phyloP scores from a whole-genome alignment of 2,329 filamentous ascomycete species.

The Sporothrix euskadiensis region DNA sequence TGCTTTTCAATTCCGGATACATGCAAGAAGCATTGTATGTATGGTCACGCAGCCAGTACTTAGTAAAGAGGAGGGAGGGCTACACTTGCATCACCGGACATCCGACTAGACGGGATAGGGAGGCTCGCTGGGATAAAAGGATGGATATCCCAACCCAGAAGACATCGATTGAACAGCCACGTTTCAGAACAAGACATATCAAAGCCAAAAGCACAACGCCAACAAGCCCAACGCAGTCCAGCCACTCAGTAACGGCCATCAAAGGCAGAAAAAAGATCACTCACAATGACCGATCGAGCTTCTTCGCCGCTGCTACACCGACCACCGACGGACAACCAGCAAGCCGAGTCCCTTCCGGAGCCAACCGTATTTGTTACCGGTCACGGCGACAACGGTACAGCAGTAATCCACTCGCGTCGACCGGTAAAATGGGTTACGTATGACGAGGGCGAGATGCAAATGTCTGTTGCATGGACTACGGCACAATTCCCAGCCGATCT shows the following conservation, averaged over 20 bases:
- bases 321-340: conserved; percentile 1
- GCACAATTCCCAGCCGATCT: conserved; percentile 31
- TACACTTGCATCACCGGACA: neutral
- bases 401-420: conserved; percentile 31
- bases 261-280: neutral
- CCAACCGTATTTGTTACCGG: conserved; percentile 32
- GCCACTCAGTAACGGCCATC: neutral
- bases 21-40: neutral
- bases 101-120: neutral
- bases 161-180: neutral
- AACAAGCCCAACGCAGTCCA: neutral
- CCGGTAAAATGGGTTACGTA: conserved; percentile 28
- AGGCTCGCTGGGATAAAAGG: neutral
- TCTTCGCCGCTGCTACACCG: neutral
- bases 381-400: conserved; percentile 30
- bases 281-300: neutral
- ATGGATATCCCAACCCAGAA: neutral
- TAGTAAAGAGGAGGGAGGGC: neutral
- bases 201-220: neutral
- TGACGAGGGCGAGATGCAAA: conserved; percentile 28
- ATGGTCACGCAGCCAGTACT: neutral
- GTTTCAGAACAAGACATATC: neutral
- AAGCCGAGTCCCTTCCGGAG: conserved; percentile 28
- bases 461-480: conserved; percentile 34
- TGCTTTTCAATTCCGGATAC: neutral